Evolutionary conservation across 2,329 filamentous ascomycete species (phyloP).

Genomic region (Alternaria dauci): DNA sequence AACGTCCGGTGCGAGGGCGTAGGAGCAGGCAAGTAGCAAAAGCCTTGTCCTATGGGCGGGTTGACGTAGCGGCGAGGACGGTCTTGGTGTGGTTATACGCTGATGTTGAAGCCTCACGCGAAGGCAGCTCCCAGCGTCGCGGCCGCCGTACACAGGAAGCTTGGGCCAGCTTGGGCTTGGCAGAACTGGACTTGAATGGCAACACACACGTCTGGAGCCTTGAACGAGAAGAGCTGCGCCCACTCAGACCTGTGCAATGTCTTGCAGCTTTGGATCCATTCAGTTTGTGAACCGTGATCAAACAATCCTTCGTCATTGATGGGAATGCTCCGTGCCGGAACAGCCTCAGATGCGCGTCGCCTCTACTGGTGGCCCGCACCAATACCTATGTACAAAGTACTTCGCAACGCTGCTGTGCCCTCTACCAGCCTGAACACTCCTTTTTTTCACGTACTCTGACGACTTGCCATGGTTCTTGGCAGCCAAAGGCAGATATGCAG

Average conservation of each 20-base stretch:
- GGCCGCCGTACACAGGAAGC: conserved; percentile 17
- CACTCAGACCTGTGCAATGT: neutral
- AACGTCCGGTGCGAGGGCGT: neutral
- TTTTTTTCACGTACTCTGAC: neutral
- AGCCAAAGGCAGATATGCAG: neutral
- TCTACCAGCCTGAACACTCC: neutral
- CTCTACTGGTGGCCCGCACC: neutral
- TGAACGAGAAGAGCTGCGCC: neutral
- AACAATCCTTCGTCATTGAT: neutral
- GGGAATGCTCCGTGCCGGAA: neutral
- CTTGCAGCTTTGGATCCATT: neutral
- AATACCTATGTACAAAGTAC: neutral
- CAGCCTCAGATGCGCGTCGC: neutral
- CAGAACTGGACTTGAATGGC: conserved; percentile 3
- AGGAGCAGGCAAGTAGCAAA: neutral
- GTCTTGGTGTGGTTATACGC: neutral
- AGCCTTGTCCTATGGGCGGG: neutral
- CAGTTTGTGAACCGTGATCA: neutral
- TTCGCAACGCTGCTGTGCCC: neutral
- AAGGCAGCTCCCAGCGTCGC: conserved; percentile 30
- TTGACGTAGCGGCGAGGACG: neutral
- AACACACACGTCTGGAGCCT: neutral
- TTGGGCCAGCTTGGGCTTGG: conserved; percentile 15
- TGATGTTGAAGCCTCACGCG: conserved; percentile 3
- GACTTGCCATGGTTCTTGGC: neutral